phyloP scores from a whole-genome alignment of 2,329 filamentous ascomycete species.

The Pseudogymnoascus sp. region DNA sequence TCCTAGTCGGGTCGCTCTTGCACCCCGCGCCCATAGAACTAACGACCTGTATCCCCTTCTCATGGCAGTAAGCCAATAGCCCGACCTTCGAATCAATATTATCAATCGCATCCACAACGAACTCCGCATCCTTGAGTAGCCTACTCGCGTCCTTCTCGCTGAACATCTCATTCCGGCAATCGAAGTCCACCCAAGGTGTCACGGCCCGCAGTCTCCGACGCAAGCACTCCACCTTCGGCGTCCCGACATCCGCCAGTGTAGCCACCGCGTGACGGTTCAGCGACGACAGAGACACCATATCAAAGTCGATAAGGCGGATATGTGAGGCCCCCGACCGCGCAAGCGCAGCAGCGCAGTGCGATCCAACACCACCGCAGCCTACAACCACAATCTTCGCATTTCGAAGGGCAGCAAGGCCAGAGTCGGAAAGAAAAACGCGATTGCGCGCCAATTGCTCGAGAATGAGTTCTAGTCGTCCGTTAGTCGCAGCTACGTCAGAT shows the following conservation, averaged over 20 bases:
- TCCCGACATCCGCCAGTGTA: constrained; percentile 87
- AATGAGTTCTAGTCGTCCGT: constrained; percentile 64
- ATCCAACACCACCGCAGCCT: constrained; percentile 90
- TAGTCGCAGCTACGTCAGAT: background rate
- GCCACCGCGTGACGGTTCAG: constrained; percentile 95
- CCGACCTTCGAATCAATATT: constrained; percentile 97
- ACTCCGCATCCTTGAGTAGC: constrained; percentile 70
- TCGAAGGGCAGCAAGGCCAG: constrained; percentile 73
- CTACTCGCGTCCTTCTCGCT: constrained; percentile 57
- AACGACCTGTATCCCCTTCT: constrained; percentile 72
- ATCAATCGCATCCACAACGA: constrained; percentile 94
- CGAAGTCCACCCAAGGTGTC: constrained; percentile 85
- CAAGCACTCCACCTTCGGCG: constrained; percentile 83
- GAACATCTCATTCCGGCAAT: constrained; percentile 80
- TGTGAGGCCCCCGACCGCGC: constrained; percentile 84
- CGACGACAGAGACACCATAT: constrained; percentile 92
- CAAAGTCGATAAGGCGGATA: constrained; percentile 88
- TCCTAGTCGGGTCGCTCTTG: constrained; percentile 77
- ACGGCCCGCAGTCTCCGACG: constrained; percentile 75
- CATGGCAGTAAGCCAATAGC: constrained; percentile 79
- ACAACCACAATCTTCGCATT: constrained; percentile 81
- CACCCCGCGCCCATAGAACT: constrained; percentile 95
- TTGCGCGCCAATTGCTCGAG: constrained; percentile 92
- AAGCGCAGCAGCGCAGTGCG: constrained; percentile 80
- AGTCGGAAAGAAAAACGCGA: constrained; percentile 79